Base-by-base conservation (phyloP, 2,329 filamentous ascomycete species). In the Verticillium isaacii region DNA sequence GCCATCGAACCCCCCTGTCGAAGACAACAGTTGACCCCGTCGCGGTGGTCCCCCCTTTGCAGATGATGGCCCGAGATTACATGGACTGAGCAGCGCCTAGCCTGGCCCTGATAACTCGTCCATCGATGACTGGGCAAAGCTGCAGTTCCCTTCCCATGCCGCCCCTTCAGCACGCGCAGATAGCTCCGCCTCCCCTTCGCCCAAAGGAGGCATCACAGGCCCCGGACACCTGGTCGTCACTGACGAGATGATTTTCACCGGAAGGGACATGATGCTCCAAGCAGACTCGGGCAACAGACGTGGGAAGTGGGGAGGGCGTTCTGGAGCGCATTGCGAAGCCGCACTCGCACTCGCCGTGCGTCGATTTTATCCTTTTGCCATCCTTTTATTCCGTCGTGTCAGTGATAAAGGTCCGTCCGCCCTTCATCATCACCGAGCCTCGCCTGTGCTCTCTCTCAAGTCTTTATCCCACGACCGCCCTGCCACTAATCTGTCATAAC, bases 61-160 rank as follows among this genome's bases (percentile, higher is more conserved):
- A 75, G 74, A 68, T 63, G 70, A 67, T 67, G 65, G 73, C 70
- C 74, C 73, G 72, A 74, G 69, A 74, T 74, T 73, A 67, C 61
- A 61, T 60, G 60, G 57, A 65, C 39, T 55, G 60, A 60, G 60
- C 62, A 60, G 50, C 57, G 61, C 57, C 36, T 61, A 63, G 57
- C 64, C 64, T 66, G 64, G 61, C 61, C 32, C 61, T 34, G 71
- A 78, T 77, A 77, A 75, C 71, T 72, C 60, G 70, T 70, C 69
- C 72, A 66, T 68, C 66, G 70, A 67, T 77, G 71, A 77, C 74
- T 78, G 75, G 75, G 63, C 39, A 52, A 60, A 39, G 34, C 58
- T 61, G 57, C 61, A 56, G 58, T 19, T 19, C 57, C 52, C 63
- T 39, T 25, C 52, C 60, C 61, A 61, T 52, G 61, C 56, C 23